Conservation (phyloP, 345 rosid genomes). For the Salix viminalis region DNA sequence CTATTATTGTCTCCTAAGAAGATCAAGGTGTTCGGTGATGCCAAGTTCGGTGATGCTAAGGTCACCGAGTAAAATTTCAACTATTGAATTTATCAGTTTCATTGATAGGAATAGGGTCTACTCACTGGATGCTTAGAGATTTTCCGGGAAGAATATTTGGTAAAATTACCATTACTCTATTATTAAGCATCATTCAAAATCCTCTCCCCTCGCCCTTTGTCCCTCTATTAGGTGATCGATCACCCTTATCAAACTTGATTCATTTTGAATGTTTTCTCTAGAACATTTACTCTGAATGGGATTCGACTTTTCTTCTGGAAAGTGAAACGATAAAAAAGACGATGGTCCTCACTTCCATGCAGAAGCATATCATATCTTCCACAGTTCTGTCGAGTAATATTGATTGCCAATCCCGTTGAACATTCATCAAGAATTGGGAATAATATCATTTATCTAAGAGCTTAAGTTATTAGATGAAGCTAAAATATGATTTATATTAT, state of each 20-base stretch:
- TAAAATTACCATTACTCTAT: background rate
- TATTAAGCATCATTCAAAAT: no score
- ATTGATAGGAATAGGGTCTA: background rate
- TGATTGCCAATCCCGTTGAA: background rate
- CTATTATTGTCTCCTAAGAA: background rate
- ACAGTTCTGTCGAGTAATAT: constrained; percentile 6
- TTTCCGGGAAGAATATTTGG: background rate
- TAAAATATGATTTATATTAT: no score
- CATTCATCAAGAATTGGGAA: background rate
- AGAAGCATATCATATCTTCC: background rate
- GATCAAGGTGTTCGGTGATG: background rate
- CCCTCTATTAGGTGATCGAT: background rate
- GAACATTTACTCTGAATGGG: background rate
- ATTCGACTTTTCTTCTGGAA: background rate
- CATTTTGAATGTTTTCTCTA: background rate
- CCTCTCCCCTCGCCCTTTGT: background rate
- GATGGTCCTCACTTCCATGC: constrained; percentile 13
- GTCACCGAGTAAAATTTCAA: no score
- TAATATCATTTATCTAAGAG: no score
- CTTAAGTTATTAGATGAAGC: no score
- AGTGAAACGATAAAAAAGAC: background rate
- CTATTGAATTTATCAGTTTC: background rate
- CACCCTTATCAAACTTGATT: background rate
- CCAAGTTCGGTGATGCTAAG: background rate
- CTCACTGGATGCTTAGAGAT: background rate